phyloP scores from a whole-genome alignment of 805 yeast species.

The Kluyveromyces siamensis region DNA sequence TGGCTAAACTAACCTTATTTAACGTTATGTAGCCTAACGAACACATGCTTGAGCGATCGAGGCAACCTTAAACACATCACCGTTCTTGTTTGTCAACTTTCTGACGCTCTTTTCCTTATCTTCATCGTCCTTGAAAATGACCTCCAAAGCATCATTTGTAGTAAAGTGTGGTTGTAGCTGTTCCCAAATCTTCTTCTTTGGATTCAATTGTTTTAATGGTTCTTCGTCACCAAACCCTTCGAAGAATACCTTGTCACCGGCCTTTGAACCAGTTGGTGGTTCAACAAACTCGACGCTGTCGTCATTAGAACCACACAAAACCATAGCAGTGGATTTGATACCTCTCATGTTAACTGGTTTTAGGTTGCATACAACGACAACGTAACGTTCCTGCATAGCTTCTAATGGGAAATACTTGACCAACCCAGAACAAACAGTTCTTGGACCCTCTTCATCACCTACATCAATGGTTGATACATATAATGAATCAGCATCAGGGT shows the following conservation, averaged over 20 bases:
- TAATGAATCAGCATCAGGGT: conserved; percentile 95
- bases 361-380: conserved; percentile 87
- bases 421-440: conserved; percentile 96
- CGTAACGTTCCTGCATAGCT: conserved; percentile 90
- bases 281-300: conserved; percentile 78
- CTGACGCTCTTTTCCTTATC: conserved; percentile 60
- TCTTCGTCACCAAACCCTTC: conserved; percentile 75
- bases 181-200: conserved; percentile 98
- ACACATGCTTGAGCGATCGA: conserved; percentile 72
- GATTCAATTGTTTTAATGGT: conserved; percentile 89
- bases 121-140: conserved; percentile 59
- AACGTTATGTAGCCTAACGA: conserved; percentile 35
- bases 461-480: conserved; percentile 94
- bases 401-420: conserved; percentile 84
- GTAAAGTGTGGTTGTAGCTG: conserved; percentile 85
- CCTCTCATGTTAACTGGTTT: conserved; percentile 99
- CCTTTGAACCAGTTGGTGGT: conserved; percentile 86
- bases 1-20: not conserved
- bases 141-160: conserved; percentile 67
- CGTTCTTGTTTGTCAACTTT: conserved; percentile 69
- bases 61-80: conserved; percentile 66
- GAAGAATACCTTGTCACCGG: conserved; percentile 95
- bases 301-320: conserved; percentile 80
- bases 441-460: conserved; percentile 95
- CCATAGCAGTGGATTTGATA: conserved; percentile 92